Evolutionary conservation across 1,139 yeast genomes (phyloP), one percentile per base, ranked within the genome.

Genomic region (Blastobotrys arbuscula): DNA sequence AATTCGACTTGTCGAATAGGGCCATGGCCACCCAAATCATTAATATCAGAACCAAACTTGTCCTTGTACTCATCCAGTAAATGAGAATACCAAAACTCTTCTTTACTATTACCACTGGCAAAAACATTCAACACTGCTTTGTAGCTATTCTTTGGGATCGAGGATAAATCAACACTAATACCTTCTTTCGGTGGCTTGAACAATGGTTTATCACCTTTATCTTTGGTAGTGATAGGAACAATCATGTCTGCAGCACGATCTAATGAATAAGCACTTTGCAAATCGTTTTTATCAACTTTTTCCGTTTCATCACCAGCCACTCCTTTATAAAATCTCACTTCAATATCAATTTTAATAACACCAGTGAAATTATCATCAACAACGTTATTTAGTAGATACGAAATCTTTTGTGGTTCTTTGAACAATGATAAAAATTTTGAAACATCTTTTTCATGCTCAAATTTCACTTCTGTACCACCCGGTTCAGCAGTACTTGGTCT

Each of bases 401-500:
- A 69, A 42, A 81, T 59, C 20, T 70, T 60, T 10, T 70, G 69
- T 5, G 67, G 56, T 9, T 61, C 48, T 45, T 68, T 60, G 61
- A 88, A 85, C 42, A 86, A 65, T 0, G 71, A 56, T 12, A 74
- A 61, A 60, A 80, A 86, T 5, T 69, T 67, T 4, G 90, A 74
- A 2, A 85, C 77, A 60, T 88, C 96, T 61, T 84, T 86, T 30
- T 73, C 68, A 45, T 75, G 69, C 13, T 68, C 62, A 57, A 70
- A 73, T 2, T 77, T 73, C 2, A 66, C 57, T 23, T 59, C 59
- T 18, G 68, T 65, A 47, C 77, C 73, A 53, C 79, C 78, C 0
- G 96, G 96, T 65, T 87, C 95, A 18, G 86, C 81, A 1, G 96
- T 87, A 2, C 92, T 82, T 0, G 94, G 81, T 64, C 96, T 74